Base-by-base conservation (phyloP, 2,329 filamentous ascomycete genomes). In the Ascochyta lentis region DNA sequence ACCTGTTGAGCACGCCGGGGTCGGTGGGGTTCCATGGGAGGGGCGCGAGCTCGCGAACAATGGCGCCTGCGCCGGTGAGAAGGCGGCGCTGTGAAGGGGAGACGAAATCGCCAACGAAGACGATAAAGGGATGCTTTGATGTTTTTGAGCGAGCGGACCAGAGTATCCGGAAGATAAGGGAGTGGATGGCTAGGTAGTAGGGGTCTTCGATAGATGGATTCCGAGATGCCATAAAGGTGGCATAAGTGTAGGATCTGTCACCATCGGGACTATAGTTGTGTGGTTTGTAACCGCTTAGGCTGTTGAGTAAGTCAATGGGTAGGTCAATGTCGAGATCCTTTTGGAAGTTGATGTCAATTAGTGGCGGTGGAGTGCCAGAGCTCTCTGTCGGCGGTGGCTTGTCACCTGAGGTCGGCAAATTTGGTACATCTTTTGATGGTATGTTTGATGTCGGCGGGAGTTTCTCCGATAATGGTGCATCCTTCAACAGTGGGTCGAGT, bases 101-200 rank as follows among this genome's bases (percentile, higher is more conserved):
- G 1, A 74, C 67, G 48, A 65, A 70, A 16, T 70, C 62, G n/a
- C 56, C 70, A n/a, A 75, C 72, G 49, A 70, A 75, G 41, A 74
- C 70, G 7, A 72, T 58, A 35, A 75, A 65, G 3, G 72, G 68
- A 45, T 71, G 56, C 15, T 61, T 61, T 37, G 57, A 49, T 9
- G 64, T 67, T 34, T 65, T 64, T 4, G 72, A 69, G 16, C 60
- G 60, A 0, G 62, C 62, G 3, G 70, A 67, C 71, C 72, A 75
- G 6, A 75, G 63, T 1, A 73, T 33, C 6, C 72, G 67, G 54
- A 73, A 69, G 29, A 74, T 65, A 15, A 74, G 56, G 2, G 69
- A 68, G 12, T 73, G 69, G 6, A 73, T 70, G 15, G 72, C 69
- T 33, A 75, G 59, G 52, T 67, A 75, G 57, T 75, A 75, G 1